Base-by-base conservation (phyloP, 192 early-diverging fungal species). In the Rhizophagus sp. region DNA sequence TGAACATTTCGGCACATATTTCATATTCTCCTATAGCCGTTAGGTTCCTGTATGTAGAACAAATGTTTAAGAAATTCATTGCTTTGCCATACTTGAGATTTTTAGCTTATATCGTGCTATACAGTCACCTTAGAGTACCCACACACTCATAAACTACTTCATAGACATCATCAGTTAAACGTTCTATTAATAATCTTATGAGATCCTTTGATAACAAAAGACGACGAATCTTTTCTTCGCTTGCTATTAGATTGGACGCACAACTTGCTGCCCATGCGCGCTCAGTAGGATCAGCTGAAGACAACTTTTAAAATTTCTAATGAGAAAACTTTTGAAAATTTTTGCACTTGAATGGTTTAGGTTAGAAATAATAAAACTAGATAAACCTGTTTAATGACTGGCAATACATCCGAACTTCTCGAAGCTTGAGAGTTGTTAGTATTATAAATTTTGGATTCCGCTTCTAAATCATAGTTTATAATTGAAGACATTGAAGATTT, bases 181-280 rank as follows among this genome's bases (percentile, higher is more conserved):
- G 87, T 44, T 92, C 91, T 22, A 97, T 87, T 41, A 97, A 84
- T 5, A 84, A 85, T 24, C 82, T 84, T 30, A 94, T 82, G 36
- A 96, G 79, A 81, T 90, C 89, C 73, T 91, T 92, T 66, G 90
- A 87, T n/a, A 97, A 87, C 70, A 98, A 87, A 71, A 94, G 80
- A 70, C 92, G 90, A 22, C 94, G 91, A 8, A 90, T 92, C n/a
- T 83, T 82, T 15, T 79, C 84, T 70, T 93, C 89, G 61, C 86
- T 80, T 79, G 91, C 87, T 81, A 95, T 85, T 44, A 98, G 84
- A 84, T 96, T 93, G 52, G 94, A 94, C 22, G 95, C 89, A 76
- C 94, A 94, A 39, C 95, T 93, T 19, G 94, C 94, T 2, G 97
- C 95, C 96, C 96, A 98, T 8, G 92, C 91, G 8, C 95, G 86